These are phyloP conservation scores for Nidula microcarpa DNA, from an alignment of 768 basidiomycete species.

Conservation along the genomic window DNA sequence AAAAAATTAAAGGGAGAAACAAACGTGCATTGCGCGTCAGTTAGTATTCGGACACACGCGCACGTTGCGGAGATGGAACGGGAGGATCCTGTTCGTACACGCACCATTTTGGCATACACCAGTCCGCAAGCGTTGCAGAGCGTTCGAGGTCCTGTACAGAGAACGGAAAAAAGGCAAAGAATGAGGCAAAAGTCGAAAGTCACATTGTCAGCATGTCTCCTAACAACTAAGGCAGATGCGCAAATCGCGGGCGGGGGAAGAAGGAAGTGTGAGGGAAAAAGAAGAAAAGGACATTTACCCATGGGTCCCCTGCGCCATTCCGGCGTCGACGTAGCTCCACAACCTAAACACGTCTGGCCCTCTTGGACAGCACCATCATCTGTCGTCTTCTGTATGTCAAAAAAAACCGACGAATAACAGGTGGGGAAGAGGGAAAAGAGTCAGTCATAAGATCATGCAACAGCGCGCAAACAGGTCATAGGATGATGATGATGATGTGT, in stretches of 20 bases:
- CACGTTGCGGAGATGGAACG: slow-evolving; percentile 2
- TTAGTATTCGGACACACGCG: too few species aligned
- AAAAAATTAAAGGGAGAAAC: too few species aligned
- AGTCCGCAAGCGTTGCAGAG: slow-evolving; percentile 85
- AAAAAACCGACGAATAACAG: not conserved
- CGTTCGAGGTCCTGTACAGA: slow-evolving; percentile 64
- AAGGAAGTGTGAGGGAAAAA: not conserved
- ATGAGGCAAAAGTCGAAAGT: not conserved
- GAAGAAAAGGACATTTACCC: slow-evolving; percentile 42
- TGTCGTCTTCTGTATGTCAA: slow-evolving; percentile 23
- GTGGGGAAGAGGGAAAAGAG: not conserved
- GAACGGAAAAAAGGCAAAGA: not conserved
- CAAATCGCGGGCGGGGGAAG: too few species aligned
- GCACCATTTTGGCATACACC: slow-evolving; percentile 82
- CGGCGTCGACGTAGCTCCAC: slow-evolving; percentile 79
- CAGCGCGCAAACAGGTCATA: not conserved
- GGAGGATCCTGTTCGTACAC: slow-evolving; percentile 16
- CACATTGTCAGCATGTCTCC: too few species aligned
- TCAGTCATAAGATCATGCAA: not conserved
- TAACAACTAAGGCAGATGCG: too few species aligned
- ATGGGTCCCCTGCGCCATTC: slow-evolving; percentile 85
- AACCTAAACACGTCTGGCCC: slow-evolving; percentile 77
- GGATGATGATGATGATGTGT: not conserved
- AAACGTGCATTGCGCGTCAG: too few species aligned
- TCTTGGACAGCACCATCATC: slow-evolving; percentile 45